Evolutionary conservation across 2,329 filamentous ascomycete species (phyloP).

Genomic region (Colletotrichum godetiae): DNA sequence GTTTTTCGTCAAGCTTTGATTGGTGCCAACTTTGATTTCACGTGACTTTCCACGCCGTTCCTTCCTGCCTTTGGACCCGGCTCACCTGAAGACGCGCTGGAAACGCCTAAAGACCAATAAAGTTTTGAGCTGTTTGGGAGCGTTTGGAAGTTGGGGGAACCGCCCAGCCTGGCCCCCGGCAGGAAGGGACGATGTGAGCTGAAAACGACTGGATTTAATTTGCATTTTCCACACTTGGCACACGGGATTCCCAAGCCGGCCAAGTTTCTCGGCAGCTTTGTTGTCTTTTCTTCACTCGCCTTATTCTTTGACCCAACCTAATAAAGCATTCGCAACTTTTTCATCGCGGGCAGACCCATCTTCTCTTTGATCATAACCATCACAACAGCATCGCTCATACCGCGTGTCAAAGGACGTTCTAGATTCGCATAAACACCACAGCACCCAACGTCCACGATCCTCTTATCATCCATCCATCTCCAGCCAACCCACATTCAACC

Average conservation of each 20-base stretch:
- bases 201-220: neutral
- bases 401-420: neutral
- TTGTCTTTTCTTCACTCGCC: neutral
- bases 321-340: neutral
- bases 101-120: neutral
- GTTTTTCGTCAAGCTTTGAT: neutral
- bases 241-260: constrained; percentile 24
- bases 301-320: neutral
- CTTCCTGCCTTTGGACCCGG: neutral
- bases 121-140: neutral
- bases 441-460: neutral
- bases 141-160: neutral
- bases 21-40: neutral
- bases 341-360: constrained; percentile 13
- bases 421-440: neutral
- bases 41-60: neutral
- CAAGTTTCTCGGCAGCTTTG: constrained; percentile 21
- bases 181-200: neutral
- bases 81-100: neutral
- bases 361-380: neutral
- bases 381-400: neutral
- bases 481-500: neutral
- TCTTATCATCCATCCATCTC: neutral
- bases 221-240: constrained; percentile 17
- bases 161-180: neutral